Percentiles rank a stretch among this genome's conserved stretches.
Evolutionary conservation across 768 basidiomycete genomes (phyloP).

Genomic region (Phanerochaete sordida): DNA sequence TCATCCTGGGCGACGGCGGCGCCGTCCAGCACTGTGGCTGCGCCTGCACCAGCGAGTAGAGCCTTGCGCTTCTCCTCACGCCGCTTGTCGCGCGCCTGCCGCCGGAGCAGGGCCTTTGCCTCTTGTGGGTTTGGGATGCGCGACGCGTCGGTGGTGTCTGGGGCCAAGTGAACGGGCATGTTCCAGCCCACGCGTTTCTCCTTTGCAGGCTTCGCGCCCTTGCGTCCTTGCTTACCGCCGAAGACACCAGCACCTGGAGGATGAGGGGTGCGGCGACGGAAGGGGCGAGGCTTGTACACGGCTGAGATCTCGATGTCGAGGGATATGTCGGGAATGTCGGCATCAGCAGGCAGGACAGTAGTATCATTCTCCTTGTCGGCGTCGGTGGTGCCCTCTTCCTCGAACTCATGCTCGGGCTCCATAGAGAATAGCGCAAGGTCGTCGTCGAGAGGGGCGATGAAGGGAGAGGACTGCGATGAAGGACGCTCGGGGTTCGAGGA

Average conservation of each 20-base stretch:
- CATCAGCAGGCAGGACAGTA: not conserved
- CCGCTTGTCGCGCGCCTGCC: conserved; percentile 47
- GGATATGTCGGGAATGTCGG: conserved; percentile 25
- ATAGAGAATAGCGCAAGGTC: conserved; percentile 43
- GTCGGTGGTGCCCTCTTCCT: conserved; percentile 26
- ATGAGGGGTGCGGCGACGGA: conserved; percentile 42
- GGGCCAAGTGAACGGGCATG: not conserved
- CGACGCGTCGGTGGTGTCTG: not conserved
- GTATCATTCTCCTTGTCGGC: conserved; percentile 15
- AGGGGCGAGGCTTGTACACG: conserved; percentile 72
- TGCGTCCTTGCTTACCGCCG: conserved; percentile 24
- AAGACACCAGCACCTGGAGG: conserved; percentile 10
- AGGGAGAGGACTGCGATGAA: conserved; percentile 20
- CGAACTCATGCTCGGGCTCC: conserved; percentile 33
- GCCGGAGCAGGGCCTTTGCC: conserved; percentile 35
- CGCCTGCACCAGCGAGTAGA: conserved; percentile 18
- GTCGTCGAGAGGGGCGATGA: conserved; percentile 23
- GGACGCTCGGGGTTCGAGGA: conserved; percentile 26
- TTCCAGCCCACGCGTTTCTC: conserved; percentile 22
- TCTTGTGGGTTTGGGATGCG: conserved; percentile 17
- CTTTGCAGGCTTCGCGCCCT: conserved; percentile 18
- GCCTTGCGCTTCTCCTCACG: conserved; percentile 41
- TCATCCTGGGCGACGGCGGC: not conserved
- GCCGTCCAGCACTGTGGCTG: not conserved
- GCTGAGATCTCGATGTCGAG: conserved; percentile 65